Percentiles rank a stretch among this genome's conserved stretches.
Evolutionary conservation across 2,329 filamentous ascomycete species (phyloP).

Genomic region (Fusarium decemcellulare): DNA sequence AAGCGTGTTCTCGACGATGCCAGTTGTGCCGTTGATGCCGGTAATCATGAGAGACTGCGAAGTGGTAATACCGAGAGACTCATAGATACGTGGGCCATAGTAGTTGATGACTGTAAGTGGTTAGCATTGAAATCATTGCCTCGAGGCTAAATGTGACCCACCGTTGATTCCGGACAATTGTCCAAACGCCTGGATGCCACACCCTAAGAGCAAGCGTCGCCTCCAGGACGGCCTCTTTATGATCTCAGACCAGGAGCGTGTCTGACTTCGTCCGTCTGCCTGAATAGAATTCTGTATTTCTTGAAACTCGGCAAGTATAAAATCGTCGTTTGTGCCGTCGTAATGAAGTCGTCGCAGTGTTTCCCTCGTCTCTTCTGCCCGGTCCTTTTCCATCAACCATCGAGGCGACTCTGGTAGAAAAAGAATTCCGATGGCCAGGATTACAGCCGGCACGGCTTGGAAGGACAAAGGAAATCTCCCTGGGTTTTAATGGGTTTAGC

Average conservation of each 20-base stretch:
- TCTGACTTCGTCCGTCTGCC: background rate
- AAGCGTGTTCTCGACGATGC: background rate
- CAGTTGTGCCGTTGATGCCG: background rate
- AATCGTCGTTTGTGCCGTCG: too few species aligned
- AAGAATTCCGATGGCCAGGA: background rate
- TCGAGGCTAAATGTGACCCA: background rate
- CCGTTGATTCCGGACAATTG: background rate
- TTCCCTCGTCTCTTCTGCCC: too few species aligned
- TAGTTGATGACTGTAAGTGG: background rate
- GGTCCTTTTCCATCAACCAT: too few species aligned
- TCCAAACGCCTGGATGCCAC: background rate
- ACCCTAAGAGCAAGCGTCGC: background rate
- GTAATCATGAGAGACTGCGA: background rate
- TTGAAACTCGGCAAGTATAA: background rate
- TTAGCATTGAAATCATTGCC: background rate
- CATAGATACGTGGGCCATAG: background rate
- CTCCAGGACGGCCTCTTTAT: background rate
- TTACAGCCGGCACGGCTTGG: background rate
- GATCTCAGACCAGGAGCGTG: background rate
- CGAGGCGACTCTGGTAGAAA: too few species aligned
- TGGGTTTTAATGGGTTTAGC: background rate
- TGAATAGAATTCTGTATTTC: background rate
- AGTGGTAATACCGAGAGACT: background rate
- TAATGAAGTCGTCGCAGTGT: too few species aligned
- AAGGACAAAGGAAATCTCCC: background rate